Evolutionary conservation across 331 rosid species (phyloP).

Genomic region (Acacia concinna): DNA sequence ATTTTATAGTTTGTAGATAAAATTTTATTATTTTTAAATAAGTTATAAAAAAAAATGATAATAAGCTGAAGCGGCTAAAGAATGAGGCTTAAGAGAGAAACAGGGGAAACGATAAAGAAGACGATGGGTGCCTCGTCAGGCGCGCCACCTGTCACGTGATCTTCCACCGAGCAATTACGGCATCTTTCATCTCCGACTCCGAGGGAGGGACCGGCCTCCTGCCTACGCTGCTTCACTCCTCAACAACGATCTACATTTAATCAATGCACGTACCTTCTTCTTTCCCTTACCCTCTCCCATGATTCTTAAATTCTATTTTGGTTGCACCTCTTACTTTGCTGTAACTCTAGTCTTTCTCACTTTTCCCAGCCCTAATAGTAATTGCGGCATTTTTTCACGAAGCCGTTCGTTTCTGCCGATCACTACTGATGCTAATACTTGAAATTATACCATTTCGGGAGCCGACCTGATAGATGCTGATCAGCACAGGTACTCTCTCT

Average conservation of each 20-base stretch:
- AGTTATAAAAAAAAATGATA: too few relatives aligned
- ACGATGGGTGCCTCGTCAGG: background rate
- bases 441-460: background rate
- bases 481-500: background rate
- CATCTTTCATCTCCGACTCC: background rate
- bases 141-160: slow-evolving; percentile 5
- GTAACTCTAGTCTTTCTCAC: background rate
- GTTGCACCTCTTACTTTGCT: background rate
- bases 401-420: background rate
- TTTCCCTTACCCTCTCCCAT: background rate
- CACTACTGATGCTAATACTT: background rate
- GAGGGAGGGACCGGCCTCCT: background rate
- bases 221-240: background rate
- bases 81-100: background rate
- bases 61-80: too few relatives aligned
- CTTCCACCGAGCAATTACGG: background rate
- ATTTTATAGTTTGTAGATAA: too few relatives aligned
- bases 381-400: background rate
- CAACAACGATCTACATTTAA: background rate
- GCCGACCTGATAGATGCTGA: background rate
- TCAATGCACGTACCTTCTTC: background rate
- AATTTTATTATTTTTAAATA: too few relatives aligned
- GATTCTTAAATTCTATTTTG: background rate
- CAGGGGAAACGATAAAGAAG: background rate
- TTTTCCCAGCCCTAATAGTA: background rate